Evolutionary conservation across 768 basidiomycete genomes (phyloP).

Genomic region (Pulveroboletus sp.): DNA sequence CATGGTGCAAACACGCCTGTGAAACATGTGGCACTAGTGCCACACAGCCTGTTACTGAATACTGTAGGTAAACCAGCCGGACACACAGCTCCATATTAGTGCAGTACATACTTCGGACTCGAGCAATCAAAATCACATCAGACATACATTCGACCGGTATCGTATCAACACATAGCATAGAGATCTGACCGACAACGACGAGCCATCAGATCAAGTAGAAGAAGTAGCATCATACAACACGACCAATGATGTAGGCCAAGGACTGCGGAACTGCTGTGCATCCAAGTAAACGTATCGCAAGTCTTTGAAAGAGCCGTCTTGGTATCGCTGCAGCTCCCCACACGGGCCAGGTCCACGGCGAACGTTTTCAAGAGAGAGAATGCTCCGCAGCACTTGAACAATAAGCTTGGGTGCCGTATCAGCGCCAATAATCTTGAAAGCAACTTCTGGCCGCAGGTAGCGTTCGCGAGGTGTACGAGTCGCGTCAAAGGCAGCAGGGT

Average conservation of each 20-base stretch:
- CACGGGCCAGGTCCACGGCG: constrained; percentile 68
- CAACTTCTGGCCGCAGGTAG: constrained; percentile 48
- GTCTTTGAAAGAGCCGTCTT: constrained; percentile 45
- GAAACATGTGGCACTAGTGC: neutral
- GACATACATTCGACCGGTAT: neutral
- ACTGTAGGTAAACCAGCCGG: too few species aligned
- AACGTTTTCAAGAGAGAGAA: constrained; percentile 57
- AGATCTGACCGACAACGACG: neutral
- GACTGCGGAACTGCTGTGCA: constrained; percentile 42
- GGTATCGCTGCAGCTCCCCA: constrained; percentile 60
- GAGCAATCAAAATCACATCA: neutral
- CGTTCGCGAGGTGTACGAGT: constrained; percentile 42
- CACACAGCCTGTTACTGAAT: neutral
- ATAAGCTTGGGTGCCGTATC: constrained; percentile 59
- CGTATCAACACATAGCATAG: neutral
- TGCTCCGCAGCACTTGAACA: constrained; percentile 58
- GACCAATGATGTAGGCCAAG: constrained; percentile 70
- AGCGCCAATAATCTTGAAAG: constrained; percentile 49
- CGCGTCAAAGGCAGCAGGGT: constrained; percentile 44
- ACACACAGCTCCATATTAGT: neutral
- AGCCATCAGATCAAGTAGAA: constrained; percentile 13
- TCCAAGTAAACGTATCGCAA: constrained; percentile 57
- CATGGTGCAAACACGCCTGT: neutral
- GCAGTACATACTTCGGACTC: neutral
- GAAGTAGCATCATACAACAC: constrained; percentile 39